A percentile compares a stretch with the other conserved stretches of the same genome.
phyloP scores from a whole-genome alignment of 108 stramenopile genomes.

The Craspedostauros australis region DNA sequence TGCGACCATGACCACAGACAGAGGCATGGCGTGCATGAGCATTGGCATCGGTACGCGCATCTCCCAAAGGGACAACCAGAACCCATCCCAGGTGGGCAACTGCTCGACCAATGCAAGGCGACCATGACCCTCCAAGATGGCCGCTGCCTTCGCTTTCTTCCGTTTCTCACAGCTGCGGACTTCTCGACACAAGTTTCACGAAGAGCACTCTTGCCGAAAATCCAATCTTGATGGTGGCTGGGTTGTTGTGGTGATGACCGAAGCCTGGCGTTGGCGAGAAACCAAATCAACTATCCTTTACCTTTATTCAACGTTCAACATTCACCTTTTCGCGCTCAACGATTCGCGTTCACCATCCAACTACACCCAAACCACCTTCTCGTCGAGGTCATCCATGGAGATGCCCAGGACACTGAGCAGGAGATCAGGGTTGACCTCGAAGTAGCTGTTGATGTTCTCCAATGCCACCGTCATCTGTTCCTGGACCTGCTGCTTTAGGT shows the following conservation, averaged over 20 bases:
- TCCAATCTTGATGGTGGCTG: background rate
- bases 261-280: background rate
- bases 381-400: conserved; percentile 72
- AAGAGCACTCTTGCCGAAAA: background rate
- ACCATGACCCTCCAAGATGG: too few relatives aligned
- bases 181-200: background rate
- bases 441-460: conserved; percentile 65
- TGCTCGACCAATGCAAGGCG: too few relatives aligned
- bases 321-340: background rate
- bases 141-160: too few relatives aligned
- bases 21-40: too few relatives aligned
- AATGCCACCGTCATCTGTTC: conserved; percentile 49
- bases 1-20: too few relatives aligned
- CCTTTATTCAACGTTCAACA: background rate
- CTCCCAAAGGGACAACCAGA: too few relatives aligned
- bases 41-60: too few relatives aligned
- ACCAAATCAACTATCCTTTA: background rate
- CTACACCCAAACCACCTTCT: conserved; percentile 47
- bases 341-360: background rate
- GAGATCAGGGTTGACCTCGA: conserved; percentile 62
- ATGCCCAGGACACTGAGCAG: conserved; percentile 65
- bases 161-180: background rate
- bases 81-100: too few relatives aligned
- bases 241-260: background rate
- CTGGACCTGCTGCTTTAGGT: conserved; percentile 64